Evolutionary conservation across 176 grass and related monocot genomes (phyloP).

Genomic region (Thalia dealbata): DNA sequence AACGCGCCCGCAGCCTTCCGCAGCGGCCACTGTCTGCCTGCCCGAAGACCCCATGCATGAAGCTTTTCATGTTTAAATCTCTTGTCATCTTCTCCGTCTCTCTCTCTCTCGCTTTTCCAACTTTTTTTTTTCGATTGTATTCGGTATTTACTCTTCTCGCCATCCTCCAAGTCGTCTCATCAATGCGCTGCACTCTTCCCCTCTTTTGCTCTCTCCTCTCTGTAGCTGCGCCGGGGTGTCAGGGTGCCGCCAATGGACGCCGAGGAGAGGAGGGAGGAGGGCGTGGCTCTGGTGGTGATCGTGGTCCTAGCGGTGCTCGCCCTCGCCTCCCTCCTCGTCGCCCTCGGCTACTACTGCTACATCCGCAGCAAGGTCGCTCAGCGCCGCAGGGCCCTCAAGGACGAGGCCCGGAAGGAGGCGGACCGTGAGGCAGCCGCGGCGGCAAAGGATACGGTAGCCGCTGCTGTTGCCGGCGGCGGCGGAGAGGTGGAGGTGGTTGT

Average conservation of each 20-base stretch:
- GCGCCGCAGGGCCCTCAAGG: slow-evolving; percentile 42
- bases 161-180: not conserved
- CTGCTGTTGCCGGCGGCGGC: slow-evolving; percentile 6
- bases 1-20: slow-evolving; percentile 3
- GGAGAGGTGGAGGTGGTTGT: slow-evolving; percentile 15
- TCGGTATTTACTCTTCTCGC: not conserved
- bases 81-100: not conserved
- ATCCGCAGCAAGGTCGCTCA: slow-evolving; percentile 90
- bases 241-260: not conserved
- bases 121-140: not conserved
- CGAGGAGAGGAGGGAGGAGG: slow-evolving; percentile 48
- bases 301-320: slow-evolving; percentile 78
- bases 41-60: not conserved
- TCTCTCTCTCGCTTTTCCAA: not conserved
- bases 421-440: not conserved
- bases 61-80: slow-evolving; percentile 7
- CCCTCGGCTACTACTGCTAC: slow-evolving; percentile 96
- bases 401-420: slow-evolving; percentile 11
- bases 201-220: not conserved
- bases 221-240: too few species aligned
- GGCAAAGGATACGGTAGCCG: not conserved
- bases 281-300: slow-evolving; percentile 67
- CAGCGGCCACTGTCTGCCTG: slow-evolving; percentile 1
- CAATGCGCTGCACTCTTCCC: not conserved
- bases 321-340: slow-evolving; percentile 58